Conservation (phyloP, 2,329 filamentous ascomycete species). For the Cladosporium sp. region DNA sequence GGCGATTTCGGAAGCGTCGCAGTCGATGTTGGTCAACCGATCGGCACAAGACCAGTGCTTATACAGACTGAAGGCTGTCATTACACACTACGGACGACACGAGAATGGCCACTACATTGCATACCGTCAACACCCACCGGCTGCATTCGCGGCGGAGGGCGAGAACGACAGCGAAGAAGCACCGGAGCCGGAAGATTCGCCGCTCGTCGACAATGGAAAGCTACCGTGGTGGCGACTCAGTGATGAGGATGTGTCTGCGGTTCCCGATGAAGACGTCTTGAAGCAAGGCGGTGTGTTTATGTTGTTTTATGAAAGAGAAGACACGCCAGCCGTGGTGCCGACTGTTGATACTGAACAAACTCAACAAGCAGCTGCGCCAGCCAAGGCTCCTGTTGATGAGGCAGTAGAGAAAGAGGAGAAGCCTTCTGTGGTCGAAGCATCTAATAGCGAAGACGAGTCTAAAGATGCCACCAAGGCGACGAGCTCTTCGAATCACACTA, state of each 20-base stretch:
- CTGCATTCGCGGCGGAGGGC: background rate
- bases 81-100: conserved; percentile 86
- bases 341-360: background rate
- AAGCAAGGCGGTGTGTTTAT: conserved; percentile 85
- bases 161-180: conserved; percentile 20
- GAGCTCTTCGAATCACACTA: background rate
- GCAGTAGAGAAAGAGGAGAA: background rate
- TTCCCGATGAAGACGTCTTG: conserved; percentile 69
- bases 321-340: background rate
- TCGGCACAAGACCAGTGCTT: conserved; percentile 37
- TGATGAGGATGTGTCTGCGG: conserved; percentile 75
- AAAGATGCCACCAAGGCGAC: background rate
- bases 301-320: conserved; percentile 80
- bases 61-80: conserved; percentile 77
- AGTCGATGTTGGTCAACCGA: conserved; percentile 68
- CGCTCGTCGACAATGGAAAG: conserved; percentile 20
- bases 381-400: background rate
- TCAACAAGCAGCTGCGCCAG: background rate
- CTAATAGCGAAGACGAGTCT: background rate
- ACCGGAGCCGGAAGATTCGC: conserved; percentile 15
- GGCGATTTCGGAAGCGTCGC: conserved; percentile 52
- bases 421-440: background rate
- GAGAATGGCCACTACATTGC: conserved; percentile 96
- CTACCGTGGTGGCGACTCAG: conserved; percentile 86
- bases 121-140: conserved; percentile 65